Percentiles rank a stretch among this genome's conserved stretches.
phyloP scores from a whole-genome alignment of 2,329 filamentous ascomycete genomes.

The Aspergillus calidoustus region DNA sequence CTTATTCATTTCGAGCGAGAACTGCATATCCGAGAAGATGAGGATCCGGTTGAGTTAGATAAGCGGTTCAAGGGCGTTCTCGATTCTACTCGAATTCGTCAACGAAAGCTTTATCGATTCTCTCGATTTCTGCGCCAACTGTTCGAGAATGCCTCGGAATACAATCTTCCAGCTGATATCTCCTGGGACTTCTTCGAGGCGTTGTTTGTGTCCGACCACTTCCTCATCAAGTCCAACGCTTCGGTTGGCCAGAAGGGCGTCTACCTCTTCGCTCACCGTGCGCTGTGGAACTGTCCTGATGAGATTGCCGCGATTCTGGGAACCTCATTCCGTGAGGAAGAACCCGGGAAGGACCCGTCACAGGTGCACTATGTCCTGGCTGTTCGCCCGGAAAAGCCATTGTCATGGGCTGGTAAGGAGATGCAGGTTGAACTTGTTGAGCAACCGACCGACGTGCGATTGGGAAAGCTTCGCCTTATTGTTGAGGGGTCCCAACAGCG shows the following conservation, averaged over 20 bases:
- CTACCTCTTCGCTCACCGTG: conserved; percentile 83
- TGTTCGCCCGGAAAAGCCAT: conserved; percentile 75
- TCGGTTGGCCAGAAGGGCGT: conserved; percentile 74
- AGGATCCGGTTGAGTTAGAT: conserved; percentile 86
- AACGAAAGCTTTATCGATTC: conserved; percentile 95
- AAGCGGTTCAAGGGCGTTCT: conserved; percentile 95
- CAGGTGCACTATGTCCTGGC: conserved; percentile 82
- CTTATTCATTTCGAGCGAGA: conserved; percentile 92
- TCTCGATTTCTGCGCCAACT: conserved; percentile 86
- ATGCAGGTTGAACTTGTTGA: conserved; percentile 74
- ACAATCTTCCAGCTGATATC: conserved; percentile 75
- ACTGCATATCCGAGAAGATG: conserved; percentile 79
- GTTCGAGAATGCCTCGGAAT: conserved; percentile 96
- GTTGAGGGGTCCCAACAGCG: conserved; percentile 83
- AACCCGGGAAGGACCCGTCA: conserved; percentile 70
- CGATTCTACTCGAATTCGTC: conserved; percentile 93
- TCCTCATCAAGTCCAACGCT: conserved; percentile 74
- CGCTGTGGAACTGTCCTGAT: conserved; percentile 72
- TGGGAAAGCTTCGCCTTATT: conserved; percentile 83
- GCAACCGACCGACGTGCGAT: conserved; percentile 81
- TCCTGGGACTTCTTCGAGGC: conserved; percentile 80
- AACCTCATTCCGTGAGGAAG: conserved; percentile 73
- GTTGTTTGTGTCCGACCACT: conserved; percentile 80
- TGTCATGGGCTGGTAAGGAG: conserved; percentile 81
- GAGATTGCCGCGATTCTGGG: conserved; percentile 87